Conservation (phyloP, 2,329 filamentous ascomycete species). For the Pleoardoris graminearum region DNA sequence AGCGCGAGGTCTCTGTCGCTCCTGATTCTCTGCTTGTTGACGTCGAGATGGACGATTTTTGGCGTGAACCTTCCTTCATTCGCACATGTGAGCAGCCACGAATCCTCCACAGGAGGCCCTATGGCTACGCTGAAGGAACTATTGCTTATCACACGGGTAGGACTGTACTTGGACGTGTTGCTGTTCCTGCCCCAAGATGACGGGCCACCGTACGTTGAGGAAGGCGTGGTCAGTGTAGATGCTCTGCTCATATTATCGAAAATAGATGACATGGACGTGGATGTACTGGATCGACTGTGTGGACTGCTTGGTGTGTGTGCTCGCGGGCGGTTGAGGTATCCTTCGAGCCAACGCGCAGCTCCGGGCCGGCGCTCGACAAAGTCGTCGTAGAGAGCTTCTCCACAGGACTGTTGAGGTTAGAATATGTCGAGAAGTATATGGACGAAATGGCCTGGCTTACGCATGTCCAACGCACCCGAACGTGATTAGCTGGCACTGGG, state of each 20-base stretch:
- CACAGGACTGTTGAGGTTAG: slow-evolving; percentile 29
- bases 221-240: slow-evolving; percentile 33
- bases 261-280: slow-evolving; percentile 31
- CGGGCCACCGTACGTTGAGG: slow-evolving; percentile 32
- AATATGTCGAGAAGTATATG: background rate
- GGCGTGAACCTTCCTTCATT: slow-evolving; percentile 44
- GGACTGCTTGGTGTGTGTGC: slow-evolving; percentile 29
- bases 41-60: slow-evolving; percentile 45
- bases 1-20: slow-evolving; percentile 44
- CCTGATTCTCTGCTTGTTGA: slow-evolving; percentile 34
- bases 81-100: slow-evolving; percentile 45
- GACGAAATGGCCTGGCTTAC: slow-evolving; percentile 18
- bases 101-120: slow-evolving; percentile 24
- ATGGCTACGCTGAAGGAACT: slow-evolving; percentile 34
- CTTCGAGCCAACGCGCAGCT: slow-evolving; percentile 45
- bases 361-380: slow-evolving; percentile 44
- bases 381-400: slow-evolving; percentile 44
- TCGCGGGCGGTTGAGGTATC: slow-evolving; percentile 41
- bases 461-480: slow-evolving; percentile 44
- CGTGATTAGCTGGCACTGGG: slow-evolving; percentile 31
- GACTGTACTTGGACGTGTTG: slow-evolving; percentile 30
- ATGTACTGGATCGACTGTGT: slow-evolving; percentile 27
- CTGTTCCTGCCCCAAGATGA: slow-evolving; percentile 21
- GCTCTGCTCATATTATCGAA: slow-evolving; percentile 32
- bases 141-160: slow-evolving; percentile 22